phyloP scores from a whole-genome alignment of 2,329 filamentous ascomycete species.

The Neonectria coccinea region DNA sequence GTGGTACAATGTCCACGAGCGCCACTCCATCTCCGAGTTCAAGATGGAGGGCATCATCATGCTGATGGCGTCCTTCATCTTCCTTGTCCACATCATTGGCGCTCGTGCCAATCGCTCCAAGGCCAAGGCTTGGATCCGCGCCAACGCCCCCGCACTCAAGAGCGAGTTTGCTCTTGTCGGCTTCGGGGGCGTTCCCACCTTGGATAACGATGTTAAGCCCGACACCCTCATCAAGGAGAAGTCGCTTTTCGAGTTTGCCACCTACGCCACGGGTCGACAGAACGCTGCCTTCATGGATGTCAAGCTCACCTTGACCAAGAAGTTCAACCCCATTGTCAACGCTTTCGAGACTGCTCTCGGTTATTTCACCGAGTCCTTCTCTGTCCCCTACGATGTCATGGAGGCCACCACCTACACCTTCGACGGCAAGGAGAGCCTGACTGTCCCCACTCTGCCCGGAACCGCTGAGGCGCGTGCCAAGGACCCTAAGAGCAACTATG shows the following conservation, averaged over 20 bases:
- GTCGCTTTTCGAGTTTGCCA: conserved; percentile 84
- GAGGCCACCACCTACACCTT: conserved; percentile 88
- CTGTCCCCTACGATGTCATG: conserved; percentile 75
- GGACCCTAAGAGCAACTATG: conserved; percentile 77
- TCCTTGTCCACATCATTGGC: conserved; percentile 85
- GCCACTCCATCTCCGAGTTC: conserved; percentile 86
- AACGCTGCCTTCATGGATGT: conserved; percentile 93
- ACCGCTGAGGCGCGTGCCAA: conserved; percentile 65
- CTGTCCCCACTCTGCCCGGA: conserved; percentile 75
- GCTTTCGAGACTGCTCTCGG: conserved; percentile 74
- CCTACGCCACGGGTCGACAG: conserved; percentile 90
- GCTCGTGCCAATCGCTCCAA: conserved; percentile 82
- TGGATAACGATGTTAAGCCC: conserved; percentile 56
- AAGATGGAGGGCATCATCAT: conserved; percentile 87
- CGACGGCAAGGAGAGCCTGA: conserved; percentile 87
- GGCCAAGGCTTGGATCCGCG: conserved; percentile 82
- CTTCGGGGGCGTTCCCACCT: conserved; percentile 70
- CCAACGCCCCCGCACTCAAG: conserved; percentile 77
- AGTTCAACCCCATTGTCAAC: conserved; percentile 81
- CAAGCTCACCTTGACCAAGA: conserved; percentile 83
- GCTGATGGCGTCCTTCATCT: conserved; percentile 77
- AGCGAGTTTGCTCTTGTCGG: conserved; percentile 91
- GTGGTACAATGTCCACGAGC: conserved; percentile 98
- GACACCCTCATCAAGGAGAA: conserved; percentile 80
- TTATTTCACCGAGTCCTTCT: conserved; percentile 84